These are phyloP conservation scores for Drechslera avenae DNA, from an alignment of 2,329 filamentous ascomycete genomes.

Conservation along the genomic window DNA sequence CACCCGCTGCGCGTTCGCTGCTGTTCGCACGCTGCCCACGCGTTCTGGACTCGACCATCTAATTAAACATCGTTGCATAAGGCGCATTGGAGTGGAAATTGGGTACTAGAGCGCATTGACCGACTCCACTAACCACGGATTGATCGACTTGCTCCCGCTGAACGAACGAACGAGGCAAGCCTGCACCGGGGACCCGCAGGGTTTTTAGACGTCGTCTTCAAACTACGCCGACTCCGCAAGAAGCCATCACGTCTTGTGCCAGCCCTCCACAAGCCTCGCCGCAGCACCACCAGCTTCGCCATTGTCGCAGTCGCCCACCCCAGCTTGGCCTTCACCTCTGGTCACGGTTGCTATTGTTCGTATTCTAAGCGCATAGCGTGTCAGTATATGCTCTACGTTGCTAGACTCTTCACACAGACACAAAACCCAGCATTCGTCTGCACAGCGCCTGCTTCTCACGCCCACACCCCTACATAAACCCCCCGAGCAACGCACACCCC, in stretches of 20 bases:
- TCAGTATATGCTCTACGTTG: background rate
- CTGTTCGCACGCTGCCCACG: constrained; percentile 17
- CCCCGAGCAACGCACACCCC: background rate
- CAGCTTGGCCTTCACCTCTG: constrained; percentile 7
- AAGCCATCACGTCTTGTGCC: constrained; percentile 1
- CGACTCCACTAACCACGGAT: constrained; percentile 27
- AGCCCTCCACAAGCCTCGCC: constrained; percentile 21
- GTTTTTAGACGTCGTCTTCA: constrained; percentile 1
- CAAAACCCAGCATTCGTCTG: background rate
- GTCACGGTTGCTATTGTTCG: constrained; percentile 14
- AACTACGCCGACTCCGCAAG: background rate
- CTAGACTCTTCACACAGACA: background rate
- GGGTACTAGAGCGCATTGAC: constrained; percentile 38
- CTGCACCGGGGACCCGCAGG: constrained; percentile 1
- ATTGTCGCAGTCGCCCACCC: constrained; percentile 11
- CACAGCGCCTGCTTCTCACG: background rate
- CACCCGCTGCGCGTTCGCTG: constrained; percentile 23
- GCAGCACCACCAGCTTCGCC: constrained; percentile 18
- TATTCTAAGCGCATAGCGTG: constrained; percentile 4
- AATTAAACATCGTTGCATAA: constrained; percentile 23
- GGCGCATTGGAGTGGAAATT: constrained; percentile 30
- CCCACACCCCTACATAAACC: background rate
- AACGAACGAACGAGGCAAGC: constrained; percentile 6
- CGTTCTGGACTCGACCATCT: constrained; percentile 26
- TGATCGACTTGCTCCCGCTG: constrained; percentile 7